A percentile compares a stretch with the other conserved stretches of the same genome.
These are phyloP conservation scores for Fusarium sp. DNA, from an alignment of 2,329 filamentous ascomycete species.

Conservation along the genomic window DNA sequence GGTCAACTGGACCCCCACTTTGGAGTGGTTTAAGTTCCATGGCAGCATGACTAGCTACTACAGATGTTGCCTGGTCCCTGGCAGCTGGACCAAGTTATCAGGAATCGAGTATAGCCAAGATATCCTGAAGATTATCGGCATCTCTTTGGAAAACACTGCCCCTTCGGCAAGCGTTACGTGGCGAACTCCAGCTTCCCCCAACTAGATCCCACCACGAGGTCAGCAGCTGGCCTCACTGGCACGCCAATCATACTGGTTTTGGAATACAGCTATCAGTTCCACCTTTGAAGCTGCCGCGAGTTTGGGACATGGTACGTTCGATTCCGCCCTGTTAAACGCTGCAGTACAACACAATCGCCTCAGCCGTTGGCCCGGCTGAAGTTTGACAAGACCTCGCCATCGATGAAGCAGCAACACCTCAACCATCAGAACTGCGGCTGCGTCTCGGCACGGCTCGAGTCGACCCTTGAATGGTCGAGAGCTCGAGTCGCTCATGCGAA, in stretches of 20 bases:
- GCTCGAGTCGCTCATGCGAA: constrained; percentile 27
- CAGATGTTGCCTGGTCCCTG: constrained; percentile 29
- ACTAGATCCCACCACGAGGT: constrained; percentile 16
- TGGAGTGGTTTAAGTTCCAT: constrained; percentile 14
- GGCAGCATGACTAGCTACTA: constrained; percentile 20
- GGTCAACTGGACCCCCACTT: constrained; percentile 31
- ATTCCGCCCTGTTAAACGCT: constrained; percentile 9
- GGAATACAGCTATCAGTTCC: constrained; percentile 14
- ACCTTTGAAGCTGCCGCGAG: constrained; percentile 1
- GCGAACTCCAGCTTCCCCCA: constrained; percentile 4
- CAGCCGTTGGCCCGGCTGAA: neutral
- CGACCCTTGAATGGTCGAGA: constrained; percentile 24
- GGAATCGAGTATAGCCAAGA: constrained; percentile 1
- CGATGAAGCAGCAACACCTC: constrained; percentile 3
- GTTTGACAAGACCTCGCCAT: constrained; percentile 1
- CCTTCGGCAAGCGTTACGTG: constrained; percentile 26
- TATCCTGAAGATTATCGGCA: neutral
- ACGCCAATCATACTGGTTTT: constrained; percentile 24
- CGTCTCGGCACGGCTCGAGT: constrained; percentile 30
- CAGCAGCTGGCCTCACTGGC: constrained; percentile 33
- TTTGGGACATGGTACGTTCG: constrained; percentile 9
- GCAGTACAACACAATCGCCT: constrained; percentile 22
- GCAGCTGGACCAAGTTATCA: constrained; percentile 20
- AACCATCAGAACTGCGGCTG: constrained; percentile 8
- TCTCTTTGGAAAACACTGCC: constrained; percentile 12